Evolutionary conservation across 768 basidiomycete genomes (phyloP), one percentile per base, ranked within the genome.

Genomic region (Boletus pseudo-olivaceus): DNA sequence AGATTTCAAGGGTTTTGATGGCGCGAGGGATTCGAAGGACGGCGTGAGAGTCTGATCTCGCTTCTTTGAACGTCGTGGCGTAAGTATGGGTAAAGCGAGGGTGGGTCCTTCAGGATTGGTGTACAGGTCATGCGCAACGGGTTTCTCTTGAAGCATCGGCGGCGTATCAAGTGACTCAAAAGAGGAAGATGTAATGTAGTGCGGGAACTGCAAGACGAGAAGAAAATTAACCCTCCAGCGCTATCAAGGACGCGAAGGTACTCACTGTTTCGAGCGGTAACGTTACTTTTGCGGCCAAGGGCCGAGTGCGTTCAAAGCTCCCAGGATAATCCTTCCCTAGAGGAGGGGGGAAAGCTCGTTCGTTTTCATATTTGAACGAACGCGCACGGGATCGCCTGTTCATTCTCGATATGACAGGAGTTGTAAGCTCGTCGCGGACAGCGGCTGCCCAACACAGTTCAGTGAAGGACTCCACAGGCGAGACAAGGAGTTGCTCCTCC

Each of bases 361-460:
- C 50, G 0, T 35, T 6, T 17, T 59, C 61, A 2, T 26, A 29
- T 10, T 61, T 66, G 57, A 57, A 56, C 51, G 66, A 61, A 29
- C 53, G 62, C 19, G 56, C 43, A 8, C 57, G 55, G 1, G 55
- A 42, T 1, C 61, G 61, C 8, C 20, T 26, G 15, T 29, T 35
- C 8, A 29, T 34, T 10, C 26, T 30, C 23, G 41, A 49, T 32
- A 43, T 20, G 6, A 43, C 7, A 12, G 52, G 42, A 10, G 34
- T n/a, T 0, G 47, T 29, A 15, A 50, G 42, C 35, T 72, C 66
- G 1, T 72, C 72, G 4, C 58, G 34, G 23, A 78, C 66, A 27
- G 74, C 73, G 20, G 60, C 51, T 2, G 63, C 61, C 72, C 77
- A 78, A 45, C 77, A 78, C 10, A 71, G 45, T 15, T 76, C 77